Conservation (phyloP, 805 yeast genomes). For the Metschnikowia orientalis region DNA sequence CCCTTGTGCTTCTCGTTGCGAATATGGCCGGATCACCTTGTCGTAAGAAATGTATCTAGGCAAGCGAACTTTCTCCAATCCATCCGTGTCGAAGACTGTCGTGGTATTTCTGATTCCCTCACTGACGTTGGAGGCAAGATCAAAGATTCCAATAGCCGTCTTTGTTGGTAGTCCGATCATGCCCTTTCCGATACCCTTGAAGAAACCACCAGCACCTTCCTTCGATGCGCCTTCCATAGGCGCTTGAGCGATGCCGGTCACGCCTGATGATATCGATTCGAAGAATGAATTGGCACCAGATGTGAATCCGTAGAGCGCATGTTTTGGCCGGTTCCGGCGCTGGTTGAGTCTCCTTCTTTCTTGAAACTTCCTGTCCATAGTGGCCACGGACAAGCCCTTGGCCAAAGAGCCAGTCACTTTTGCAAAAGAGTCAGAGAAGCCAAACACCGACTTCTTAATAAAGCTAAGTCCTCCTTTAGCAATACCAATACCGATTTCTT, state of each 20-base stretch:
- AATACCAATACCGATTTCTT: slow-evolving; percentile 88
- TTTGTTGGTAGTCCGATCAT: slow-evolving; percentile 94
- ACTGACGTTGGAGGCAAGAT: slow-evolving; percentile 85
- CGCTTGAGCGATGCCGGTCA: slow-evolving; percentile 83
- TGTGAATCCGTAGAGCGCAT: slow-evolving; percentile 79
- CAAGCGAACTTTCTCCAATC: slow-evolving; percentile 72
- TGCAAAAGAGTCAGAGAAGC: slow-evolving; percentile 89
- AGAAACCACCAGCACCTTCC: slow-evolving; percentile 88
- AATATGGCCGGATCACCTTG: slow-evolving; percentile 68
- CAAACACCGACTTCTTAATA: slow-evolving; percentile 90
- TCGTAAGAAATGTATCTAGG: slow-evolving; percentile 74
- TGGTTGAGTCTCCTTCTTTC: slow-evolving; percentile 71
- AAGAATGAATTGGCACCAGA: slow-evolving; percentile 86
- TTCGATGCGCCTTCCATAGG: slow-evolving; percentile 87
- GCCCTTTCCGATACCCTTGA: slow-evolving; percentile 92
- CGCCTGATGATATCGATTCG: slow-evolving; percentile 82
- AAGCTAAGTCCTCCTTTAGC: slow-evolving; percentile 96
- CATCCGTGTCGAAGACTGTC: slow-evolving; percentile 77
- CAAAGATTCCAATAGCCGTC: slow-evolving; percentile 92
- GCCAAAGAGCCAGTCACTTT: slow-evolving; percentile 92
- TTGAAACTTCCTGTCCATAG: slow-evolving; percentile 82
- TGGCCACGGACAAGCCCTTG: slow-evolving; percentile 86
- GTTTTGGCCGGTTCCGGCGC: slow-evolving; percentile 74
- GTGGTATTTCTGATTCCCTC: slow-evolving; percentile 94
- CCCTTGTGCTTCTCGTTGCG: slow-evolving; percentile 85